Base-by-base conservation (phyloP, 169 alveolate genomes). In the Fabrea salina region DNA sequence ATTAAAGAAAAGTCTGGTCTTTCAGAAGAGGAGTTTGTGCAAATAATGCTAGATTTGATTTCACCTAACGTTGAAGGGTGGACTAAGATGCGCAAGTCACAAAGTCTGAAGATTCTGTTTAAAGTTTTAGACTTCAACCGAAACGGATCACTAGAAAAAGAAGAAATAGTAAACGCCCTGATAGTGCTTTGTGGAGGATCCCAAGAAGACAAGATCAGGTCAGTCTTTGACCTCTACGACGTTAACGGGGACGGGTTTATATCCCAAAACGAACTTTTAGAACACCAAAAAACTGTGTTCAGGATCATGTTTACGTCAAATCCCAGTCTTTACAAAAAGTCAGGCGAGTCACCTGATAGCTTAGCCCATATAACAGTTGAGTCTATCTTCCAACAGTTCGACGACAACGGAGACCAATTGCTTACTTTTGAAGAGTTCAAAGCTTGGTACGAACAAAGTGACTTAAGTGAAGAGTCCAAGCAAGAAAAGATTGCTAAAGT, bases 241-340 rank as follows among this genome's bases (percentile, higher is more conserved):
- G 33, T 27, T 47, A 35, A 51, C 35, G 70, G 70, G 8, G 80
- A 72, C 32, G 80, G 80, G 13, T 30, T 72, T n/a, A 51, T 72
- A 11, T 44, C 67, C 1, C 51, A 27, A 22, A 43, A 72, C n/a
- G 80, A 50, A 32, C 67, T 72, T 32, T 19, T 68, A 40, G 78
- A 16, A 1, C 78, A 68, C 44, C 66, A 43, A 16, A 68, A 22
- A n/a, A 37, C 59, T n/a, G 66, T n/a, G 0, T 43, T 68, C 44
- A 43, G 32, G 78, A 68, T 68, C n/a, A 11, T 37, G 7, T n/a
- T n/a, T 37, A 11, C 16, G 11, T 7, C 19, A 11, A 19, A 44
- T 1, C 78, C 78, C 44, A 33, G 16, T 1, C 35, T 32, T 16
- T 11, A 19, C 13, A 30, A n/a, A 11, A 37, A 68, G 33, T 7